Percentiles rank a stretch among this genome's conserved stretches.
Conservation (phyloP, 2,329 filamentous ascomycete genomes). For the Botrytis pseudocinerea region DNA sequence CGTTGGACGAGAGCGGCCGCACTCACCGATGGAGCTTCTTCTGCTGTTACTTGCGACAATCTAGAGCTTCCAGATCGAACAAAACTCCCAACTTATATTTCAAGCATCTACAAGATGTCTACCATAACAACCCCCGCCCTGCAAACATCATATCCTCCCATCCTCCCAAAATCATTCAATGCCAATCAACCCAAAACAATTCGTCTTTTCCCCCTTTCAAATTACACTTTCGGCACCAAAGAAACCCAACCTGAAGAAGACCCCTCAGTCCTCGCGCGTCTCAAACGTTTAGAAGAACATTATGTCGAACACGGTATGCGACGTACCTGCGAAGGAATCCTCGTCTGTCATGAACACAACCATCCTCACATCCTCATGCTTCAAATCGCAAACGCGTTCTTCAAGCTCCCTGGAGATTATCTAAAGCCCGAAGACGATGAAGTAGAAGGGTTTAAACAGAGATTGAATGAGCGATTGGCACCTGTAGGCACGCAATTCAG, state of each 20-base stretch:
- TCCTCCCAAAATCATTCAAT: conserved; percentile 80
- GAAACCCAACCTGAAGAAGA: conserved; percentile 98
- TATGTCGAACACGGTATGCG: conserved; percentile 93
- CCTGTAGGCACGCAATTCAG: conserved; percentile 81
- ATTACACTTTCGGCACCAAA: conserved; percentile 99
- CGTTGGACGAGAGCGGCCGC: neutral
- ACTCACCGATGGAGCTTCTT: conserved; percentile 20
- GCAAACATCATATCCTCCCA: conserved; percentile 76
- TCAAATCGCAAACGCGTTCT: conserved; percentile 98
- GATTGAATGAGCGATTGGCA: conserved; percentile 89
- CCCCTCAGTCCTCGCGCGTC: conserved; percentile 85
- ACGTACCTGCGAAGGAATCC: conserved; percentile 91
- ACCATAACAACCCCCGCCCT: conserved; percentile 76
- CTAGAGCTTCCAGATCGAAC: conserved; percentile 7
- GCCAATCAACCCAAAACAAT: conserved; percentile 87
- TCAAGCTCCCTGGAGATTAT: conserved; percentile 97
- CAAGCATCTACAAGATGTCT: conserved; percentile 61
- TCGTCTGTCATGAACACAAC: conserved; percentile 98
- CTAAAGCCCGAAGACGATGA: conserved; percentile 87
- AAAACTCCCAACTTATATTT: neutral
- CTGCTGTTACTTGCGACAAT: conserved; percentile 1
- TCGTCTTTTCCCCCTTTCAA: conserved; percentile 89
- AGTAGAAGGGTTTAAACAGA: conserved; percentile 88
- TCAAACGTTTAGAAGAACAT: conserved; percentile 95
- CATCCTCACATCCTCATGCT: conserved; percentile 98